These are phyloP conservation scores for Lecanicillium sp. DNA, from an alignment of 2,329 filamentous ascomycete genomes.

Conservation along the genomic window DNA sequence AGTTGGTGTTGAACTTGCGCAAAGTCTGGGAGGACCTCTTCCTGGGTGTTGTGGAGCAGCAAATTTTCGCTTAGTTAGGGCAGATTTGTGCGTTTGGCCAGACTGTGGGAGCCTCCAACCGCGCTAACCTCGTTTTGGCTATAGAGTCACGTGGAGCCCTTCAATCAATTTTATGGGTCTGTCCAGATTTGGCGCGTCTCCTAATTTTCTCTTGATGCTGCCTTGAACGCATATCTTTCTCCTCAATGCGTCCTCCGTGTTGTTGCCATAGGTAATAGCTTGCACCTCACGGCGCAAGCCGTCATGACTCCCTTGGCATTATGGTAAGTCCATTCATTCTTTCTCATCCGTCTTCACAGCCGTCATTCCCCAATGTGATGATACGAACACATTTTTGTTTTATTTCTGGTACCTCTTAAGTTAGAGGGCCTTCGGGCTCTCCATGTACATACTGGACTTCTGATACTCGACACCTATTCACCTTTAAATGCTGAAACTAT, in stretches of 20 bases:
- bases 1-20: conserved; percentile 18
- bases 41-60: conserved; percentile 30
- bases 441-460: conserved; percentile 83
- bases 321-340: too few relatives aligned
- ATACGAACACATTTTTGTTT: conserved; percentile 51
- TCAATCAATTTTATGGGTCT: conserved; percentile 13
- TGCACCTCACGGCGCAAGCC: too few relatives aligned
- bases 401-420: conserved; percentile 99
- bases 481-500: too few relatives aligned
- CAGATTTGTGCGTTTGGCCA: conserved; percentile 15
- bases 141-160: conserved; percentile 3
- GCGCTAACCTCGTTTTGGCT: neutral
- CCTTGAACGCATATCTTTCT: neutral
- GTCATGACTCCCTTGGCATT: too few relatives aligned
- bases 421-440: conserved; percentile 57
- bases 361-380: conserved; percentile 51
- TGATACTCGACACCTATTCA: conserved; percentile 38
- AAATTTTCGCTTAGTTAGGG: conserved; percentile 41
- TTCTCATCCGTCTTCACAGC: too few relatives aligned
- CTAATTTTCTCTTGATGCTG: conserved; percentile 1
- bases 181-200: conserved; percentile 1
- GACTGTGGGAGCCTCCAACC: neutral
- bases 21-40: conserved; percentile 6
- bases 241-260: neutral
- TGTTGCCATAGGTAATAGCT: too few relatives aligned